Percentiles rank a stretch among this genome's conserved stretches.
Evolutionary conservation across 768 basidiomycete genomes (phyloP).

Genomic region (Auricularia cornea): DNA sequence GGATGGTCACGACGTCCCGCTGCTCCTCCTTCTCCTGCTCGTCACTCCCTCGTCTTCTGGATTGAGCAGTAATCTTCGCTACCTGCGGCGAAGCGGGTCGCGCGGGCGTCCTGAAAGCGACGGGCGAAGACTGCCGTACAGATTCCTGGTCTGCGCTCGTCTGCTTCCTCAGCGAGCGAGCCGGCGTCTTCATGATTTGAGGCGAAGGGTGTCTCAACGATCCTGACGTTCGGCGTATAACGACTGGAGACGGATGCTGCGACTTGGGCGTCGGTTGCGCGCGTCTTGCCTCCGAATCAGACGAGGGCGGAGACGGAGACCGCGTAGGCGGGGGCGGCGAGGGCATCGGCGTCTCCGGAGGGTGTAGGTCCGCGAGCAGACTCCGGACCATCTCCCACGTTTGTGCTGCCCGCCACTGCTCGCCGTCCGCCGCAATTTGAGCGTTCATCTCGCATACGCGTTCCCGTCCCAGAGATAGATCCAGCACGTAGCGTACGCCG

Average conservation of each 20-base stretch:
- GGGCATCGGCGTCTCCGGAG: neutral
- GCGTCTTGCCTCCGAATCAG: neutral
- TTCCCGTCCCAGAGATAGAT: slow-evolving; percentile 10
- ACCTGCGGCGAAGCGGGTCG: neutral
- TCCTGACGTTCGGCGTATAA: neutral
- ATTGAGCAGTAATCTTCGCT: neutral
- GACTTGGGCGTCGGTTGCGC: neutral
- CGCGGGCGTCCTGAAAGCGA: neutral
- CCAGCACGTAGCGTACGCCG: neutral
- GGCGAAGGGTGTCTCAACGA: neutral
- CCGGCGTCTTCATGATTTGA: neutral
- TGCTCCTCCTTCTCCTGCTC: neutral
- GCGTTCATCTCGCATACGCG: slow-evolving; percentile 54
- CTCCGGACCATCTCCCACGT: slow-evolving; percentile 59
- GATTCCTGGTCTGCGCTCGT: too few species aligned
- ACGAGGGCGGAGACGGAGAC: slow-evolving; percentile 2
- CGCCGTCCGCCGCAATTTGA: slow-evolving; percentile 53
- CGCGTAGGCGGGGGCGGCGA: slow-evolving; percentile 1
- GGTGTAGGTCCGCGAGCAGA: slow-evolving; percentile 38
- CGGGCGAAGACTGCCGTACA: neutral
- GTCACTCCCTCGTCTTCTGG: neutral
- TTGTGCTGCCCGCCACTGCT: slow-evolving; percentile 49
- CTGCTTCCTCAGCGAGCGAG: neutral
- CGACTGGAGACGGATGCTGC: neutral
- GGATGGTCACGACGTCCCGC: neutral